Base-by-base conservation (phyloP, 2,329 filamentous ascomycete species). In the Ascochyta clinopodiicola region DNA sequence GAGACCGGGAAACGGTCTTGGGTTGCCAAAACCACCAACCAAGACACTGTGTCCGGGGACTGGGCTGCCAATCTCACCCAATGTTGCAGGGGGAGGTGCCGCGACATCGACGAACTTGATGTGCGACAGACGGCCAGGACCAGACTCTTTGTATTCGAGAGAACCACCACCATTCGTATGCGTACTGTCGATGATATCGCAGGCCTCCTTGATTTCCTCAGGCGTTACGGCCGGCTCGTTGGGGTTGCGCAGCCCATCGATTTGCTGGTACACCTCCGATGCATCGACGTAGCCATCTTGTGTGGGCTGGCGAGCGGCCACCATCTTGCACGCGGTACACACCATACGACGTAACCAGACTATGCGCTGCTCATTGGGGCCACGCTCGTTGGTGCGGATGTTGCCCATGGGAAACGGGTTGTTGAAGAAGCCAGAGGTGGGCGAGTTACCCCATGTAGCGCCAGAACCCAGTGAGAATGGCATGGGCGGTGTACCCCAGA, bases 151-250 rank as follows among this genome's bases (percentile, higher is more conserved):
- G 60, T 90, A 82, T 31, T 90, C 86, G 69, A 99, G 96, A 24
- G 84, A 88, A n/a, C 95, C 95, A 39, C 94, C 94, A 40, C 95
- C 95, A 67, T 98, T 72, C 24, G 57, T 98, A 56, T 88, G 86
- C 2, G 80, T 73, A 67, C 89, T 96, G 53, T 95, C 95, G 72
- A 96, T 91, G 0, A 94, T 96, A 67, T 98, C 94, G 73, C 91
- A 95, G 55, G 96, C 88, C 53, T 90, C 87, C 35, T 94, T 82
- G 65, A 98, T 82, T 67, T 97, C 93, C 24, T 81, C 82, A 69
- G 80, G 86, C 74, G 61, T 81, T 74, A 80, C 86, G 66, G 79
- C 71, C 24, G 81, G 75, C 54, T 88, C 84, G 49, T 81, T 81
- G n/a, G 83, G 77, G 31, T 79, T 79, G 49, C 87, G 86, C 27